A percentile compares a stretch with the other conserved stretches of the same genome.
These are phyloP conservation scores for Anaeromyces robustus DNA, from an alignment of 192 early-diverging fungal genomes.

Conservation along the genomic window DNA sequence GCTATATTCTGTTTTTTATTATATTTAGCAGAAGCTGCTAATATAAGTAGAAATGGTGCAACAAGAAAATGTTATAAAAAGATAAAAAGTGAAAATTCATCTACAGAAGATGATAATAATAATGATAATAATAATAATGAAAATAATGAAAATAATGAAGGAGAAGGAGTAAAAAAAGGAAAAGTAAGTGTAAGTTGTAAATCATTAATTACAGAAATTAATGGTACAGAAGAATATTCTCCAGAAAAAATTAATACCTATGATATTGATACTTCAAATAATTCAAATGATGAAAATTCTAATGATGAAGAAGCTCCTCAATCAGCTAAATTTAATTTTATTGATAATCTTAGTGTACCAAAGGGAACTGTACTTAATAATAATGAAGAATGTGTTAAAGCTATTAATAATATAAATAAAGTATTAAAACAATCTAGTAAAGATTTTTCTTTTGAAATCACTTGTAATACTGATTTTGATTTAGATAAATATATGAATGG, in stretches of 20 bases:
- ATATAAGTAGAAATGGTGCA: background rate
- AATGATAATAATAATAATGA: background rate
- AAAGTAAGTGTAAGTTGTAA: background rate
- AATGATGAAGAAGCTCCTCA: background rate
- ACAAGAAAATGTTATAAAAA: background rate
- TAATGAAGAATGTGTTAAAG: background rate
- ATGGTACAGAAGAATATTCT: background rate
- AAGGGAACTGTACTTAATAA: background rate
- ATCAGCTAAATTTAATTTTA: background rate
- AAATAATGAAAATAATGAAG: background rate
- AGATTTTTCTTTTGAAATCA: background rate
- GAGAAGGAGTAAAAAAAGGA: too few species aligned
- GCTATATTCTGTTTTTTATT: background rate
- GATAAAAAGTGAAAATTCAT: background rate
- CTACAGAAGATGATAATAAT: too few species aligned
- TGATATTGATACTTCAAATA: background rate
- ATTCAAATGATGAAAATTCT: background rate
- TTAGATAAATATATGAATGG: background rate
- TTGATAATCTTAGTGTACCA: background rate
- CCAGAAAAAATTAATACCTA: too few species aligned
- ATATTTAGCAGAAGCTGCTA: background rate
- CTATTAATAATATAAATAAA: background rate
- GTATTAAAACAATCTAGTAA: background rate
- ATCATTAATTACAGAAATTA: background rate
- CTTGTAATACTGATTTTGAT: background rate